Evolutionary conservation across 768 basidiomycete genomes (phyloP), one percentile per base, ranked within the genome.

Genomic region (Suillus weaverae): DNA sequence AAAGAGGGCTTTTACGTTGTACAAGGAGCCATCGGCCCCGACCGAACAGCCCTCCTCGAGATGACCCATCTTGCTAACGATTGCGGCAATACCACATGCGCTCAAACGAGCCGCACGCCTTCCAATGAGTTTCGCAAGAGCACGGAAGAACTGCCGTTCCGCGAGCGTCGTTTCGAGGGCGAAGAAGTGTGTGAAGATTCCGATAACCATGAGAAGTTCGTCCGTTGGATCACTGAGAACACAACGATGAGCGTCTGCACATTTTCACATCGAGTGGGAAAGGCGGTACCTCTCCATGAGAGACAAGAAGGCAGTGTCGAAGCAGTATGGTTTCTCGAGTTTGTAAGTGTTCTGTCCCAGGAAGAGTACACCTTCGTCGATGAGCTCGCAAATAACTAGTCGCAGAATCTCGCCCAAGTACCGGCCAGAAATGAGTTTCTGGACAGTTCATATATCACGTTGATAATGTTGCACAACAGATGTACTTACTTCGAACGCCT

Each of bases 321-420:
- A 89, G 35, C 86, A 89, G 75, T 95, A 95, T 22, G 95, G 87
- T 68, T 86, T 92, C 78, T 99, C 96, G 44, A 99, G 86, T 82
- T 99, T 98, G 86, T 98, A 98, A 1, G 97, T 97, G 76, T 97
- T 94, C 78, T 99, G 97, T 32, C 97, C 96, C 36, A 97, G 85
- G 88, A 99, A 99, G 61, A 99, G 86, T 22, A 96, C 92, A 77
- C 97, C 97, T 69, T 95, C 91, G 73, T 97, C 96, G 73, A 97
- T 95, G 57, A 99, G 88, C 76, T 99, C 97, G 73, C 90, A 92
- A 65, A 99, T 85, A 69, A 98, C 90, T 35, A 99, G 82, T n/a
- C 97, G 90, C 69, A 98, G 84, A 70, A 99, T 95, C 79, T 99
- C 97, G 65, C 97, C 97, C 41, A 99, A 86, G 75, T 97, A 97